Percentiles rank a stretch among this genome's conserved stretches.
These are phyloP conservation scores for Crucibulum laeve DNA, from an alignment of 768 basidiomycete species.

Conservation along the genomic window DNA sequence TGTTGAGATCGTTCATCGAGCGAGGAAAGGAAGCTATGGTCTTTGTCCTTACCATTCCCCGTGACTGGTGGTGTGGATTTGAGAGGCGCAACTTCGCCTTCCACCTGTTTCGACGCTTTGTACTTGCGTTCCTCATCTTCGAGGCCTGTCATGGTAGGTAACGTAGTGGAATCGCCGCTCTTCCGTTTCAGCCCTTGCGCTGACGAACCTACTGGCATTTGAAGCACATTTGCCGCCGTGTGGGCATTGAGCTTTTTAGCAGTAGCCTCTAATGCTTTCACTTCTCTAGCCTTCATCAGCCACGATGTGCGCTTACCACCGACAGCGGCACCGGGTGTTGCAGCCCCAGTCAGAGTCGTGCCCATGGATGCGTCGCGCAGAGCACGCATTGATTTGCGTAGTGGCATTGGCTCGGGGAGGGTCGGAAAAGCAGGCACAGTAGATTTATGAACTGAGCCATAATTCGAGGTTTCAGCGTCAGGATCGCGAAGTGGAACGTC, in stretches of 20 bases:
- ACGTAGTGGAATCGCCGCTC: conserved; percentile 45
- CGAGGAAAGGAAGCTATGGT: conserved; percentile 10
- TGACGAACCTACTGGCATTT: conserved; percentile 1
- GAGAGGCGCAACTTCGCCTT: conserved; percentile 27
- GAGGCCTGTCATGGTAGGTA: conserved; percentile 10
- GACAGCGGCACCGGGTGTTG: conserved; percentile 34
- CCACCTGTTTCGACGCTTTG: conserved; percentile 47
- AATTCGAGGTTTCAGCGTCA: conserved; percentile 3
- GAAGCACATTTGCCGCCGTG: neutral
- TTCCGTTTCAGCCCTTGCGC: conserved; percentile 53
- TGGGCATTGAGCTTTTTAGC: conserved; percentile 26
- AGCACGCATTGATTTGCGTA: conserved; percentile 62
- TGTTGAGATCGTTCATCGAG: neutral
- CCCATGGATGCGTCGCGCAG: conserved; percentile 39
- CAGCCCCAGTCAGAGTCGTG: conserved; percentile 23
- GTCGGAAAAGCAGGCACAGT: conserved; percentile 47
- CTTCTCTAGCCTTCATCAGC: conserved; percentile 74
- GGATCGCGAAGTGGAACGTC: conserved; percentile 30
- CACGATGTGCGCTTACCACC: conserved; percentile 74
- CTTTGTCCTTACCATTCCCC: conserved; percentile 29
- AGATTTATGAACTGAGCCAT: conserved; percentile 25
- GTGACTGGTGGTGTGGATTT: conserved; percentile 5
- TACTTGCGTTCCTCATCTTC: conserved; percentile 38
- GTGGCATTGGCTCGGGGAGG: conserved; percentile 65
- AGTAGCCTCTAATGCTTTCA: conserved; percentile 60